Percentiles rank a stretch among this genome's conserved stretches.
Evolutionary conservation across 352 stramenopile genomes (phyloP).

Genomic region (Thalassiosira hispida): DNA sequence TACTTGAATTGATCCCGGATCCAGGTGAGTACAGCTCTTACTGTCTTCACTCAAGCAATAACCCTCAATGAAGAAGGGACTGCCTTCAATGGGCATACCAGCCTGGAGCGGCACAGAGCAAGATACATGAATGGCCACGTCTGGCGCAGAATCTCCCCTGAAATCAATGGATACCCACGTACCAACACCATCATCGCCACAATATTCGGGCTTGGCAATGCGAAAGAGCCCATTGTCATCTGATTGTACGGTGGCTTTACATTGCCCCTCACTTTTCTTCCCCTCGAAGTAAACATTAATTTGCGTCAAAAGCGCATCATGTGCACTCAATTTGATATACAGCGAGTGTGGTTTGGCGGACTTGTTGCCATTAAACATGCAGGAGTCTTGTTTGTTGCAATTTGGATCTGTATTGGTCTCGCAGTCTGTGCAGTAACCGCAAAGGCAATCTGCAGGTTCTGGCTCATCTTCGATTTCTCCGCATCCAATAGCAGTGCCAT

Average conservation of each 20-base stretch:
- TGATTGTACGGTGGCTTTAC: background rate
- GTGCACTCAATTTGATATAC: slow-evolving; percentile 8
- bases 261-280: background rate
- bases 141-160: slow-evolving; percentile 12
- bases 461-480: background rate
- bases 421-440: slow-evolving; percentile 11
- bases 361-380: slow-evolving; percentile 2
- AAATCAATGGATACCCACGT: slow-evolving; percentile 23
- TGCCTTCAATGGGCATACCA: slow-evolving; percentile 21
- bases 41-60: slow-evolving; percentile 21
- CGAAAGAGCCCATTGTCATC: slow-evolving; percentile 18
- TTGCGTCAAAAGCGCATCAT: background rate
- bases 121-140: slow-evolving; percentile 17
- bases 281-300: slow-evolving; percentile 8
- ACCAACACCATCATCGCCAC: slow-evolving; percentile 3
- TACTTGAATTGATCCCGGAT: background rate
- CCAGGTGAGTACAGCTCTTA: slow-evolving; percentile 13
- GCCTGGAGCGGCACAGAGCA: slow-evolving; percentile 14
- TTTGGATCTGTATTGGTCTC: background rate
- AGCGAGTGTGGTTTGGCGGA: slow-evolving; percentile 10
- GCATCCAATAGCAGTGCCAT: slow-evolving; percentile 4
- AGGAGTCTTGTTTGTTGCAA: slow-evolving; percentile 16
- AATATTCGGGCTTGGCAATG: slow-evolving; percentile 3
- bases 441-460: slow-evolving; percentile 14
- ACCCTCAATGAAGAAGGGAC: slow-evolving; percentile 27